These are phyloP conservation scores for Guyanaporus albipodus DNA, from an alignment of 768 basidiomycete species.

Conservation along the genomic window DNA sequence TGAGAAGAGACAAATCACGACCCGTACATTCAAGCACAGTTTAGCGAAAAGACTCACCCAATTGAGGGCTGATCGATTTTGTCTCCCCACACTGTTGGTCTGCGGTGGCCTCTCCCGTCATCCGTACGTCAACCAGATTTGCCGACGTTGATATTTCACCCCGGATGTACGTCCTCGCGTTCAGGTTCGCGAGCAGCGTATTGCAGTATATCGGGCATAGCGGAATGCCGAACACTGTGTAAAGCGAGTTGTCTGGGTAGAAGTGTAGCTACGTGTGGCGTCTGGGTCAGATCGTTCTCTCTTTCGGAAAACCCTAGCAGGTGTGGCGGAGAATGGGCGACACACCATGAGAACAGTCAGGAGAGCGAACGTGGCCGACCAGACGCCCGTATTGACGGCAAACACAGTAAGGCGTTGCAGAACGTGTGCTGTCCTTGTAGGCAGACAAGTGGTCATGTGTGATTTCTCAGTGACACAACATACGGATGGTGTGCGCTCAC, in stretches of 20 bases:
- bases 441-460: background rate
- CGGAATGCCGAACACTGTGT: background rate
- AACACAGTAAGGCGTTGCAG: constrained; percentile 13
- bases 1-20: no score
- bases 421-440: constrained; percentile 2
- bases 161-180: background rate
- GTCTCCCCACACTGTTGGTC: background rate
- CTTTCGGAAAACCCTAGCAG: background rate
- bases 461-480: background rate
- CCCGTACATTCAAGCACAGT: background rate
- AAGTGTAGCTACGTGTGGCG: background rate
- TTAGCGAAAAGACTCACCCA: background rate
- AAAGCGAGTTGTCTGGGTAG: background rate
- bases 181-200: constrained; percentile 7
- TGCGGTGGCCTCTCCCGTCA: background rate
- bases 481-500: background rate
- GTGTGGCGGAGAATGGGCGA: background rate
- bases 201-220: constrained; percentile 5
- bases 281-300: no score
- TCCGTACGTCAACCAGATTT: background rate
- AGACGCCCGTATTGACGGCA: constrained; percentile 33
- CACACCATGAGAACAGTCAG: constrained; percentile 45
- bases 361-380: constrained; percentile 48
- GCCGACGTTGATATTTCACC: background rate
- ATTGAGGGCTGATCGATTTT: background rate